A percentile compares a stretch with the other conserved stretches of the same genome.
These are phyloP conservation scores for Aspergillus versicolor DNA, from an alignment of 2,329 filamentous ascomycete genomes.

Conservation along the genomic window DNA sequence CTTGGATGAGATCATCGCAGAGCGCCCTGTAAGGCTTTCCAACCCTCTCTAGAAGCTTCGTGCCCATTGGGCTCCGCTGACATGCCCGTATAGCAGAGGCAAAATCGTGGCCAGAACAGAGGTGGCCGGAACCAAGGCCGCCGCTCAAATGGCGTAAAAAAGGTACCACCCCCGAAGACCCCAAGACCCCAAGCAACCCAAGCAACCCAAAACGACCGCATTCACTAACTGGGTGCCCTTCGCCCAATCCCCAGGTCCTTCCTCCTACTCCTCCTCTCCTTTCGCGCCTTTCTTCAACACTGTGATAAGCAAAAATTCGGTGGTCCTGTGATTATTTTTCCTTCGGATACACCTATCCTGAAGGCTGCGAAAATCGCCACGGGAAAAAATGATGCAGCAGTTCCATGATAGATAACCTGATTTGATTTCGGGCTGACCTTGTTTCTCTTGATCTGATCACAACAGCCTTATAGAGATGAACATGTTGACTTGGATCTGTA, in stretches of 20 bases:
- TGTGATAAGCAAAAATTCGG: conserved; percentile 35
- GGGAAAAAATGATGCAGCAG: conserved; percentile 33
- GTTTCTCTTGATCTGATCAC: conserved; percentile 32
- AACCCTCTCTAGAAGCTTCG: background rate
- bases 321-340: conserved; percentile 23
- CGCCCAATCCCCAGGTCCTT: conserved; percentile 36
- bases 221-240: background rate
- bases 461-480: conserved; percentile 48
- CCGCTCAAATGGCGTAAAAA: conserved; percentile 84
- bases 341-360: conserved; percentile 19
- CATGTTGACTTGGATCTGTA: conserved; percentile 49
- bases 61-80: conserved; percentile 13
- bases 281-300: conserved; percentile 38
- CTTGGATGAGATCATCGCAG: conserved; percentile 63
- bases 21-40: conserved; percentile 53
- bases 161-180: conserved; percentile 57
- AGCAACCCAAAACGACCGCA: background rate
- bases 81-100: conserved; percentile 19
- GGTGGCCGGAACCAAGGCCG: conserved; percentile 45
- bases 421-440: conserved; percentile 47
- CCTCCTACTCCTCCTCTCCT: conserved; percentile 39
- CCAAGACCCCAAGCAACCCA: background rate
- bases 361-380: conserved; percentile 27
- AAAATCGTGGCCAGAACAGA: conserved; percentile 25
- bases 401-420: conserved; percentile 29